Evolutionary conservation across 176 grass and related monocot genomes (phyloP).

Genomic region (Pontederia crassipes): DNA sequence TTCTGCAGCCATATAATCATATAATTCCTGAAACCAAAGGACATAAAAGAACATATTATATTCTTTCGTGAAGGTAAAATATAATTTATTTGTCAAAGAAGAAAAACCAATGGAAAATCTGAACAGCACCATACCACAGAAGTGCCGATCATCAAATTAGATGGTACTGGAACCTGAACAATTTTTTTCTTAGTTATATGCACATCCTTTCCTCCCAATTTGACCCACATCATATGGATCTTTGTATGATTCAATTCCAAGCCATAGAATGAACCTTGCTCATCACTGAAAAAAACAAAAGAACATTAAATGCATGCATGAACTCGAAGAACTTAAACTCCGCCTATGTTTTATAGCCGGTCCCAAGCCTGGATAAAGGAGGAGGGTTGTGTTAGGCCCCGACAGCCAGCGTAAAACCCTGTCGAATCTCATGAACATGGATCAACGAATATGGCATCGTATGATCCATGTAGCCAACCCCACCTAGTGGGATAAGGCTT

Average conservation of each 20-base stretch:
- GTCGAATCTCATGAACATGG: too few species aligned
- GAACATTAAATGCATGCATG: not conserved
- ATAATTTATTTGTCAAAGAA: not conserved
- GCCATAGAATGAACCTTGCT: slow-evolving; percentile 2
- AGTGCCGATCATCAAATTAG: slow-evolving; percentile 2
- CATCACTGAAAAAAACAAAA: not conserved
- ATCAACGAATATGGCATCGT: too few species aligned
- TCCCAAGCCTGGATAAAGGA: too few species aligned
- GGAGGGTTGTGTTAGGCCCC: too few species aligned
- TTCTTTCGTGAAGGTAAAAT: not conserved
- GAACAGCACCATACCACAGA: not conserved
- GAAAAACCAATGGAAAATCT: not conserved
- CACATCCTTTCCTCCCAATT: not conserved
- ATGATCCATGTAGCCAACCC: too few species aligned
- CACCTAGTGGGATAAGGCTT: too few species aligned
- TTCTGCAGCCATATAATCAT: slow-evolving; percentile 1
- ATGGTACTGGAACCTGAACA: not conserved
- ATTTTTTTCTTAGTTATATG: not conserved
- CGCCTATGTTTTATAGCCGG: too few species aligned
- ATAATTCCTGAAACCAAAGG: slow-evolving; percentile 5
- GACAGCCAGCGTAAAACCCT: too few species aligned
- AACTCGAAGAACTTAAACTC: not conserved
- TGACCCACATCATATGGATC: not conserved
- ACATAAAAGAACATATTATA: not conserved
- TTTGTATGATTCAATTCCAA: not conserved